phyloP scores from a whole-genome alignment of 352 stramenopile species.

The Phytophthora ohioensis region DNA sequence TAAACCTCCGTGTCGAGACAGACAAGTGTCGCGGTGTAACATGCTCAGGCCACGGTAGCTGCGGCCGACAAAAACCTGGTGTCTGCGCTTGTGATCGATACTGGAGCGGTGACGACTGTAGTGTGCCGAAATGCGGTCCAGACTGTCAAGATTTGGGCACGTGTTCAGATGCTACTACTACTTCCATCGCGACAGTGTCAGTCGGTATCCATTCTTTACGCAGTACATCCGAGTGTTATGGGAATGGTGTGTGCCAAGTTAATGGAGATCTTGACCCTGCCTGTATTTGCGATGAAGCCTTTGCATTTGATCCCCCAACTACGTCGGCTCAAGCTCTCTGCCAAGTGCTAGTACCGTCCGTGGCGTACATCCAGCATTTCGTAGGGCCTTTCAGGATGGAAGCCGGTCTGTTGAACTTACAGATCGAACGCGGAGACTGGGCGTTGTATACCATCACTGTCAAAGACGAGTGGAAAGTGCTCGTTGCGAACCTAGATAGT shows the following conservation, averaged over 20 bases:
- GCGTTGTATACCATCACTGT: slow-evolving; percentile 69
- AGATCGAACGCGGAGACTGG: slow-evolving; percentile 60
- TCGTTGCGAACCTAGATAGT: slow-evolving; percentile 57
- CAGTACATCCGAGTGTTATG: slow-evolving; percentile 76
- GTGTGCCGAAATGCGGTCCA: slow-evolving; percentile 70
- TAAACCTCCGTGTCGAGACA: slow-evolving; percentile 58
- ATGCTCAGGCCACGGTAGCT: slow-evolving; percentile 68
- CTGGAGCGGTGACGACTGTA: slow-evolving; percentile 82
- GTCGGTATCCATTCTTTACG: slow-evolving; percentile 48
- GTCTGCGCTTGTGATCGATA: slow-evolving; percentile 79
- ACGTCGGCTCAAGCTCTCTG: slow-evolving; percentile 60
- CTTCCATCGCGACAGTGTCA: slow-evolving; percentile 18
- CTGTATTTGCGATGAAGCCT: slow-evolving; percentile 75
- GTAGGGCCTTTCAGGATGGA: slow-evolving; percentile 52
- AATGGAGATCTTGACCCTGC: slow-evolving; percentile 39
- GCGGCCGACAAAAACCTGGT: slow-evolving; percentile 68
- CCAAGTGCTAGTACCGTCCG: slow-evolving; percentile 61
- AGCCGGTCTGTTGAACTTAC: slow-evolving; percentile 48
- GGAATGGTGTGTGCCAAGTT: slow-evolving; percentile 70
- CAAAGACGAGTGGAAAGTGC: slow-evolving; percentile 65
- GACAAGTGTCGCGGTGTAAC: slow-evolving; percentile 74
- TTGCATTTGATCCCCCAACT: slow-evolving; percentile 57
- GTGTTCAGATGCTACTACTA: slow-evolving; percentile 42
- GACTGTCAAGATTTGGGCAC: slow-evolving; percentile 74
- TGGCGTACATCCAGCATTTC: slow-evolving; percentile 73